Conservation (phyloP, 306 rosid genomes). For the Coriaria nepalensis region DNA sequence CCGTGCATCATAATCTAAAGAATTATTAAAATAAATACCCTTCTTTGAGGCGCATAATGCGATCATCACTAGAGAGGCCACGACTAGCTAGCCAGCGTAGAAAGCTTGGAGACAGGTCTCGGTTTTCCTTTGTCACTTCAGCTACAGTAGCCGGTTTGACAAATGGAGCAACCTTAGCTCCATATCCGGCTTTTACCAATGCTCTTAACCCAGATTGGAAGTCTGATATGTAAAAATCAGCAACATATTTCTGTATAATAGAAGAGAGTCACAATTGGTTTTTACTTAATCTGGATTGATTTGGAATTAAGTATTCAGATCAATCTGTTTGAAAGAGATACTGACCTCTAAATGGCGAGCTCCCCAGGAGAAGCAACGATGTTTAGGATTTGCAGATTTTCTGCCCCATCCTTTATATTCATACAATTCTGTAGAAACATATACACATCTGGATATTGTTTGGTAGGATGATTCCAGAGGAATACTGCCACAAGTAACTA, state of each 20-base stretch:
- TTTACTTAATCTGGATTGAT: too few relatives aligned
- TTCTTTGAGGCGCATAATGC: conserved; percentile 89
- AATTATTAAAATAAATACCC: conserved; percentile 35
- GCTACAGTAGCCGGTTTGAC: conserved; percentile 71
- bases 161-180: conserved; percentile 87
- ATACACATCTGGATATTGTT: conserved; percentile 68
- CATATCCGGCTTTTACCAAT: conserved; percentile 82
- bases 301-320: neutral
- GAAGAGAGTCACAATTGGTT: conserved; percentile 13
- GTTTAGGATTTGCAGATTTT: conserved; percentile 67
- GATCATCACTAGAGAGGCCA: conserved; percentile 67
- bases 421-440: conserved; percentile 69
- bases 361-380: conserved; percentile 72
- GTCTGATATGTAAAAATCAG: conserved; percentile 90
- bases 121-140: conserved; percentile 61
- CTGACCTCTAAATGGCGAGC: conserved; percentile 77
- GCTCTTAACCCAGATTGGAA: conserved; percentile 97
- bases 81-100: conserved; percentile 85
- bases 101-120: conserved; percentile 72
- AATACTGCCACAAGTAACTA: conserved; percentile 97
- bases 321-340: conserved; percentile 15
- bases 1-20: too few relatives aligned
- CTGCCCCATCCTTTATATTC: conserved; percentile 77
- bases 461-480: conserved; percentile 95
- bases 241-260: conserved; percentile 59